Percentiles rank a stretch among this genome's conserved stretches.
phyloP scores from a whole-genome alignment of 2,329 filamentous ascomycete genomes.

The Cladosporium sp. region DNA sequence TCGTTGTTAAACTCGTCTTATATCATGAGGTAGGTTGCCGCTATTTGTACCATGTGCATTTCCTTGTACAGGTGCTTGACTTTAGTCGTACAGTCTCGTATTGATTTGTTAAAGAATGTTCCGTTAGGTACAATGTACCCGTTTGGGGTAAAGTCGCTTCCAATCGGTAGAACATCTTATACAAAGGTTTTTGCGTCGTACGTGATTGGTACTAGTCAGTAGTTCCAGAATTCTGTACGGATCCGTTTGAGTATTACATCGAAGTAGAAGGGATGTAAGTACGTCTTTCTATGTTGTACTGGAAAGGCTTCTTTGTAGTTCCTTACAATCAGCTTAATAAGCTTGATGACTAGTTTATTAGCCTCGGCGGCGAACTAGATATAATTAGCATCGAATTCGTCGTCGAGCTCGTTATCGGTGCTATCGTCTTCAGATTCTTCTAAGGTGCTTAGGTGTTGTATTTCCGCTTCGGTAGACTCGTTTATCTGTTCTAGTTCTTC shows the following conservation, averaged over 20 bases:
- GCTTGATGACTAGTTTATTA: not conserved
- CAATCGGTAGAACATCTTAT: conserved; percentile 15
- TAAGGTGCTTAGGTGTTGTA: too few relatives aligned
- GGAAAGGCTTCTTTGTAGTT: not conserved
- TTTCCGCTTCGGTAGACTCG: too few relatives aligned
- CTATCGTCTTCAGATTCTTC: conserved; percentile 1
- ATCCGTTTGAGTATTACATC: conserved; percentile 15
- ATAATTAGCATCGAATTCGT: not conserved
- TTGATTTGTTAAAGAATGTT: conserved; percentile 10
- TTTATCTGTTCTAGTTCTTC: not conserved
- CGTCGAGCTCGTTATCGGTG: not conserved
- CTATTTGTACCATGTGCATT: not conserved
- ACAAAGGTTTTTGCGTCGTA: conserved; percentile 11
- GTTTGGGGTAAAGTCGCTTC: conserved; percentile 16
- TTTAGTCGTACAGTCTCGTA: conserved; percentile 10
- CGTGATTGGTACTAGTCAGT: conserved; percentile 7
- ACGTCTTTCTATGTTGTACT: not conserved
- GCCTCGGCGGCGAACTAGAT: not conserved
- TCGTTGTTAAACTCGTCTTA: not conserved
- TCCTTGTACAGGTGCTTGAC: not conserved
- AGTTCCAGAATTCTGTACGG: conserved; percentile 19
- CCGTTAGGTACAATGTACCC: conserved; percentile 18
- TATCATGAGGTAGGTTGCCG: not conserved
- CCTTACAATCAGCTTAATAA: not conserved
- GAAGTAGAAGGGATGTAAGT: conserved; percentile 19